phyloP scores from a whole-genome alignment of 2,329 filamentous ascomycete genomes.

The Fusarium sp. region DNA sequence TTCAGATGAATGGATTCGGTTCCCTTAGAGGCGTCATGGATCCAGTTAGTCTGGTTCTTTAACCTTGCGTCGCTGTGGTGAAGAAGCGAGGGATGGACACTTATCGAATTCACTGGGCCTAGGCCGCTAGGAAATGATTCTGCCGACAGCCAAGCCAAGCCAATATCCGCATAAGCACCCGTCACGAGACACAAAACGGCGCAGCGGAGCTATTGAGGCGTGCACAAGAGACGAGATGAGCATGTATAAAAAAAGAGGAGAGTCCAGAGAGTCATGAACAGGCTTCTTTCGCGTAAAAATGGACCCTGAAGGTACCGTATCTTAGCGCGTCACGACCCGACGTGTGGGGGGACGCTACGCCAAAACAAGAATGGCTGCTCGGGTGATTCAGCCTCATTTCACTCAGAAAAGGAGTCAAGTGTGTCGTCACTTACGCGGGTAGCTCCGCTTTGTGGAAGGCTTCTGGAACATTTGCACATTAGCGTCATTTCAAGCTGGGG shows the following conservation, averaged over 20 bases:
- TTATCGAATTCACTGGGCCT: constrained; percentile 1
- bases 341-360: constrained; percentile 32
- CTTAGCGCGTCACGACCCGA: constrained; percentile 19
- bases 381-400: constrained; percentile 41
- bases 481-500: neutral
- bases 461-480: constrained; percentile 42
- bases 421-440: constrained; percentile 34
- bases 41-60: constrained; percentile 14
- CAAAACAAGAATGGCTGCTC: constrained; percentile 22
- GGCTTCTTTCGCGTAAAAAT: constrained; percentile 17
- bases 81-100: constrained; percentile 36
- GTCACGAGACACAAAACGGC: constrained; percentile 25
- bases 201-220: neutral
- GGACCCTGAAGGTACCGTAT: constrained; percentile 23
- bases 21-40: constrained; percentile 34
- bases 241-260: neutral
- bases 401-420: constrained; percentile 5
- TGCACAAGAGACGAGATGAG: constrained; percentile 25
- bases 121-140: constrained; percentile 20
- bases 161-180: constrained; percentile 16
- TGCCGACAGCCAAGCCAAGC: constrained; percentile 18
- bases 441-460: constrained; percentile 36
- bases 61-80: constrained; percentile 38
- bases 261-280: neutral
- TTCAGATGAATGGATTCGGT: constrained; percentile 17